Evolutionary conservation across 2,329 filamentous ascomycete genomes (phyloP).

Genomic region (Amauroascus verrucosus): DNA sequence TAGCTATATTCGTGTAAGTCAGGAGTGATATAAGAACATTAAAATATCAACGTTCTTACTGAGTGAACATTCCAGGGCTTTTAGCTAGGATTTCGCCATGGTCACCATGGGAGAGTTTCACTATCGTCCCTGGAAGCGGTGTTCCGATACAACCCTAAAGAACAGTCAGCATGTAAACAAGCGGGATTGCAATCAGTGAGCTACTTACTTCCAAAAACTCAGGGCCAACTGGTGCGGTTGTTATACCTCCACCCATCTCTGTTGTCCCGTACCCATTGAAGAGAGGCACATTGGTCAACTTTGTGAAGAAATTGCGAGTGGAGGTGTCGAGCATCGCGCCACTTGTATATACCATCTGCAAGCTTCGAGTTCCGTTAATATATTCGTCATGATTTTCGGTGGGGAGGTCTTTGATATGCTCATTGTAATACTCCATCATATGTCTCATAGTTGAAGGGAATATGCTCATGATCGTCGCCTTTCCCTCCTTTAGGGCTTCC

Average conservation of each 20-base stretch:
- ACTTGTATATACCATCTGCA: conserved; percentile 2
- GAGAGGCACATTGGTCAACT: neutral
- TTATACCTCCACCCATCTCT: conserved; percentile 9
- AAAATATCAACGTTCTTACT: conserved; percentile 1
- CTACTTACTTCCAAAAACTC: conserved; percentile 4
- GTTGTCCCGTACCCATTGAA: conserved; percentile 8
- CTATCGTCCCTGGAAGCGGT: neutral
- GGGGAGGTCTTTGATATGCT: conserved; percentile 9
- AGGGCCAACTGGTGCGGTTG: neutral
- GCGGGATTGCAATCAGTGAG: neutral
- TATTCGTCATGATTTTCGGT: conserved; percentile 3
- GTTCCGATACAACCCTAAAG: conserved; percentile 11
- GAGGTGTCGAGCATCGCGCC: conserved; percentile 2
- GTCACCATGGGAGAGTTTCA: conserved; percentile 12
- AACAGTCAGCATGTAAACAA: neutral
- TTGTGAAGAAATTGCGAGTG: conserved; percentile 1
- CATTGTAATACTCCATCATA: conserved; percentile 14
- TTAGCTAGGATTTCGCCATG: conserved; percentile 14
- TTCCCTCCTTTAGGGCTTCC: conserved; percentile 2
- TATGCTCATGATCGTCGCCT: neutral
- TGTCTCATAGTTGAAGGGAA: neutral
- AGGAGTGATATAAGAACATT: neutral
- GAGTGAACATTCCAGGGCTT: conserved; percentile 1
- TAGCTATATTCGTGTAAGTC: conserved; percentile 9
- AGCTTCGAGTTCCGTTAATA: conserved; percentile 1